Conservation (phyloP, 2,329 filamentous ascomycete genomes). For the Akanthomyces dipterigenus region DNA sequence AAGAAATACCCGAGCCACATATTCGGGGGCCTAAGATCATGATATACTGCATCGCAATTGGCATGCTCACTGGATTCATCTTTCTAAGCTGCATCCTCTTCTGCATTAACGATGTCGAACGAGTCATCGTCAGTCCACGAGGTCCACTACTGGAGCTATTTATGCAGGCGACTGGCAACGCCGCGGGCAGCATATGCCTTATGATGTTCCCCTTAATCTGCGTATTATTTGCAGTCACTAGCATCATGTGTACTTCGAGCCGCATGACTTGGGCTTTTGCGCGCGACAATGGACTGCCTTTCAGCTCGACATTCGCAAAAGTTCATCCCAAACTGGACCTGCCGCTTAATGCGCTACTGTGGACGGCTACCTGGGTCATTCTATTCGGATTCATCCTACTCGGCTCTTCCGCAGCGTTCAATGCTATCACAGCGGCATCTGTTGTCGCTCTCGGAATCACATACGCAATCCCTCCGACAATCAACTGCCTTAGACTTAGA, state of each 20-base stretch:
- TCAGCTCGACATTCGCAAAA: conserved; percentile 51
- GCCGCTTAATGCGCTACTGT: conserved; percentile 59
- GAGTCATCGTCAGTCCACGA: conserved; percentile 46
- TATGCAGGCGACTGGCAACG: conserved; percentile 53
- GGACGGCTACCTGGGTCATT: conserved; percentile 54
- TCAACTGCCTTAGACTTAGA: conserved; percentile 42
- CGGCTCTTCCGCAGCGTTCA: conserved; percentile 58
- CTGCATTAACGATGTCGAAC: conserved; percentile 49
- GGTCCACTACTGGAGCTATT: conserved; percentile 58
- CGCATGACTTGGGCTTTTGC: conserved; percentile 63
- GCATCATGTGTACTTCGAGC: conserved; percentile 58
- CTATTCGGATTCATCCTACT: conserved; percentile 65
- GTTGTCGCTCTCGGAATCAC: conserved; percentile 66
- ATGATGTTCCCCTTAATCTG: conserved; percentile 62
- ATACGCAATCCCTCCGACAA: conserved; percentile 65
- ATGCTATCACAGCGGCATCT: conserved; percentile 62
- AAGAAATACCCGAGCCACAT: conserved; percentile 52
- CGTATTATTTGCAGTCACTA: conserved; percentile 54
- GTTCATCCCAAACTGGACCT: conserved; percentile 56
- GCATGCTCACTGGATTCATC: conserved; percentile 54
- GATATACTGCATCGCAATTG: conserved; percentile 58
- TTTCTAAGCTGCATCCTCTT: conserved; percentile 61
- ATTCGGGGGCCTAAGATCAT: conserved; percentile 58
- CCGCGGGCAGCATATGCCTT: conserved; percentile 56
- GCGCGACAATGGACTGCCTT: conserved; percentile 57